Conservation (phyloP, 192 early-diverging fungal species). For the Umbelopsis isabellina region DNA sequence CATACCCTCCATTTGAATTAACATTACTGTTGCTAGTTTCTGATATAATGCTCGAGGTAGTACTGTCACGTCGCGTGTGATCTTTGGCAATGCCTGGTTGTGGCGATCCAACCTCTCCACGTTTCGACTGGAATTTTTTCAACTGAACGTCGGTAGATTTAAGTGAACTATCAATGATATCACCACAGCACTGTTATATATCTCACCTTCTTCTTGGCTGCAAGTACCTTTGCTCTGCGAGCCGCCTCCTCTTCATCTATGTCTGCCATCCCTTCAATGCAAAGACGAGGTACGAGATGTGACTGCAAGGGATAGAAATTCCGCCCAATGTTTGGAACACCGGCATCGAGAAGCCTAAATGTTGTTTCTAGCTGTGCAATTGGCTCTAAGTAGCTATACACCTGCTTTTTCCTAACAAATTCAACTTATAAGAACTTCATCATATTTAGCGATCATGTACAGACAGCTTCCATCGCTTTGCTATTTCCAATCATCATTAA, state of each 20-base stretch:
- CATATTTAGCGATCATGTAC: too few relatives aligned
- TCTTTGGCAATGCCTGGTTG: background rate
- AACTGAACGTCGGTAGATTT: background rate
- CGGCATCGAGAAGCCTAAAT: background rate
- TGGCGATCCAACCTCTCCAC: slow-evolving; percentile 10
- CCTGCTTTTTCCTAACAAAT: too few relatives aligned
- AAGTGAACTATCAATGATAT: background rate
- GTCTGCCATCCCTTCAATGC: background rate
- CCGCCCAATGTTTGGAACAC: background rate
- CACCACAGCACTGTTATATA: background rate
- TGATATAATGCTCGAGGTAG: background rate
- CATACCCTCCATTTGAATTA: background rate
- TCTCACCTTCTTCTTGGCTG: slow-evolving; percentile 35
- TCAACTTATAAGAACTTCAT: too few relatives aligned
- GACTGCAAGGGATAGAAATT: slow-evolving; percentile 5
- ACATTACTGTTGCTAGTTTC: background rate
- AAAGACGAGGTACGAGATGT: background rate
- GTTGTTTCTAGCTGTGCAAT: too few relatives aligned
- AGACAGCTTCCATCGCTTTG: too few relatives aligned
- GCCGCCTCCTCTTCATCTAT: slow-evolving; percentile 24
- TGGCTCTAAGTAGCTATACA: too few relatives aligned
- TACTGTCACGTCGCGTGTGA: background rate
- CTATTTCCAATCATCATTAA: too few relatives aligned
- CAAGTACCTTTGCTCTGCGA: slow-evolving; percentile 33
- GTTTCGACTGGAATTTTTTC: slow-evolving; percentile 28